Evolutionary conservation across 768 basidiomycete genomes (phyloP), one percentile per base, ranked within the genome.

Genomic region (Trametes meyenii): DNA sequence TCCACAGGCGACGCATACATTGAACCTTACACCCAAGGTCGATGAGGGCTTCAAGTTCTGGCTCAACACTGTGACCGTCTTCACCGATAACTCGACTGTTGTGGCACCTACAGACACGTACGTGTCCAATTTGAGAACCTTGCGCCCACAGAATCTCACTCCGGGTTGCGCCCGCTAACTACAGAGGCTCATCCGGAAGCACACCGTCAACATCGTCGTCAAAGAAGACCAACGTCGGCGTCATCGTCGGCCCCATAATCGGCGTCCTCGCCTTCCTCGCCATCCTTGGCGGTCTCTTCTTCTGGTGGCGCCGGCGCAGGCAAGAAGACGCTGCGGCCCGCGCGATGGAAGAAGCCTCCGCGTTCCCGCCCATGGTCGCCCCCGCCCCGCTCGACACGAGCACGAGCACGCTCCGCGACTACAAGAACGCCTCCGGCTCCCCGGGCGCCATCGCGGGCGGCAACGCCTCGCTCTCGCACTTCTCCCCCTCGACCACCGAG

Each of bases 1-100:
- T 65, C 76, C 81, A 12, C 74, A 72, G 50, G 23, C 59, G 4
- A 54, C 64, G 4, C 88, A 93, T 69, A 70, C 74, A 2, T 66
- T 92, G 16, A 67, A 76, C 13, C 72, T 93, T 24, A 72, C 69
- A 26, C 90, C 91, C 67, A 75, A 75, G 35, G 81, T 82, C 58
- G 83, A 81, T 35, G 70, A 75, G 16, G 62, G 60, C 12, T 35
- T 60, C 53, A 65, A 67, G 45, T 62, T 71, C 40, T 63, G 62
- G 57, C 51, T 66, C n/a, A 66, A 66, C 55, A 29, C 64, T 54
- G 19, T 71, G 55, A 56, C 63, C 16, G 12, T 62, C 35, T 38
- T 61, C 26, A 55, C 39, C 24, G 36, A 55, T 26, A 21, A 21
- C 21, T 21, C 45, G 7, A 35, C 23, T 14, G 35, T 5, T 23